A percentile compares a stretch with the other conserved stretches of the same genome.
Conservation (phyloP, 2,329 filamentous ascomycete species). For the Exserohilum rostratum region DNA sequence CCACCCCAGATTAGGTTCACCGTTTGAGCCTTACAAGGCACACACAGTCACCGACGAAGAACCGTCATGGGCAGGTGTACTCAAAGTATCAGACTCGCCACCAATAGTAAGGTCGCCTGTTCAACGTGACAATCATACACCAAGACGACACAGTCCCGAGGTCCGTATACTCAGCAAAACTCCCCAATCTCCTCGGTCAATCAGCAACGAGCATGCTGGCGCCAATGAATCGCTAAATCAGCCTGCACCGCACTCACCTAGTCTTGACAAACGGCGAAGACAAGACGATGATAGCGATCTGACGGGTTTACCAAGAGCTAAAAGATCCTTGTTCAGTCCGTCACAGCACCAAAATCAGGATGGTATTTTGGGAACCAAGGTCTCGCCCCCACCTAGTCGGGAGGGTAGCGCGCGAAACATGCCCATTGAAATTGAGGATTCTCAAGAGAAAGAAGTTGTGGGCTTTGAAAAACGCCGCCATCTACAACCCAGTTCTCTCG, state of each 20-base stretch:
- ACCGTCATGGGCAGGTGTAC: neutral
- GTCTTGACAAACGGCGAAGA: slow-evolving; percentile 10
- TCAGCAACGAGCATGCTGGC: neutral
- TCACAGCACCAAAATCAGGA: neutral
- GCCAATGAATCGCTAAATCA: neutral
- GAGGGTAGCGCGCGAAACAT: slow-evolving; percentile 21
- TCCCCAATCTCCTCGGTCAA: neutral
- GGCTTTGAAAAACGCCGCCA: neutral
- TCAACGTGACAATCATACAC: neutral
- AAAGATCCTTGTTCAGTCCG: neutral
- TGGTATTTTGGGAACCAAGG: neutral
- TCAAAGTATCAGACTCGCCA: slow-evolving; percentile 6
- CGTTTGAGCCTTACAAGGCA: slow-evolving; percentile 7
- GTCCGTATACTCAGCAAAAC: slow-evolving; percentile 12
- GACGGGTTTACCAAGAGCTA: neutral
- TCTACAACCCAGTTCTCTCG: neutral
- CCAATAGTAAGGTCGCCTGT: neutral
- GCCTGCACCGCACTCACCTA: neutral
- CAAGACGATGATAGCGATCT: neutral
- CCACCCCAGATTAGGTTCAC: slow-evolving; percentile 17
- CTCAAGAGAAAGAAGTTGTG: slow-evolving; percentile 23
- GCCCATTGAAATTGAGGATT: slow-evolving; percentile 38
- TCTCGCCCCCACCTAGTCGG: neutral
- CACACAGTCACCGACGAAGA: neutral
- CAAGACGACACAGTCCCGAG: slow-evolving; percentile 12